These are phyloP conservation scores for Kregervanrija pseudodelftensis DNA, from an alignment of 805 yeast species.

Conservation along the genomic window DNA sequence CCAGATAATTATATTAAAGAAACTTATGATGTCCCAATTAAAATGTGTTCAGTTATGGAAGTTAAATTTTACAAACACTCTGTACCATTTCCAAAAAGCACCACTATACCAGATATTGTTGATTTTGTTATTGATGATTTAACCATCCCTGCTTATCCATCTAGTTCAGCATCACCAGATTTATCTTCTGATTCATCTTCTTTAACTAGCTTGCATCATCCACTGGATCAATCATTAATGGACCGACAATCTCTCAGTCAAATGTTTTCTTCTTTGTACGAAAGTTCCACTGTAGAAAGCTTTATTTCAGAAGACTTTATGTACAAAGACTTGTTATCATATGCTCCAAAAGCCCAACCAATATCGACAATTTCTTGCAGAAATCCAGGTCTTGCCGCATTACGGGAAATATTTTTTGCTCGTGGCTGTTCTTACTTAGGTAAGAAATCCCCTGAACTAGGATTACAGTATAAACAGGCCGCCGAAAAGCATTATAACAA, in stretches of 20 bases:
- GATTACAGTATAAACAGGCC: constrained; percentile 14
- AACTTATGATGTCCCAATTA: constrained; percentile 15
- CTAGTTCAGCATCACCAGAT: neutral
- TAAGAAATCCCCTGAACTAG: constrained; percentile 17
- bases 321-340: constrained; percentile 17
- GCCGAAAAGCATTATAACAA: constrained; percentile 20
- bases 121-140: constrained; percentile 8
- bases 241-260: constrained; percentile 15
- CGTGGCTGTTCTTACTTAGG: constrained; percentile 34
- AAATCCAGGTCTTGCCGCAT: constrained; percentile 9
- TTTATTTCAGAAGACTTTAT: neutral
- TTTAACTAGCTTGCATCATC: neutral
- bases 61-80: constrained; percentile 18
- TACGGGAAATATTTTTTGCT: constrained; percentile 31
- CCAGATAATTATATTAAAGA: neutral
- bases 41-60: constrained; percentile 22
- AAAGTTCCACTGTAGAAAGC: neutral
- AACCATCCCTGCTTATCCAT: constrained; percentile 1
- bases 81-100: constrained; percentile 7
- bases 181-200: constrained; percentile 1
- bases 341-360: constrained; percentile 21
- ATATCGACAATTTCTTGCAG: constrained; percentile 17
- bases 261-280: constrained; percentile 20
- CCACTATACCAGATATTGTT: constrained; percentile 7
- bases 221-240: neutral